These are phyloP conservation scores for Metschnikowia reukaufii DNA, from an alignment of 805 yeast genomes.

Conservation along the genomic window DNA sequence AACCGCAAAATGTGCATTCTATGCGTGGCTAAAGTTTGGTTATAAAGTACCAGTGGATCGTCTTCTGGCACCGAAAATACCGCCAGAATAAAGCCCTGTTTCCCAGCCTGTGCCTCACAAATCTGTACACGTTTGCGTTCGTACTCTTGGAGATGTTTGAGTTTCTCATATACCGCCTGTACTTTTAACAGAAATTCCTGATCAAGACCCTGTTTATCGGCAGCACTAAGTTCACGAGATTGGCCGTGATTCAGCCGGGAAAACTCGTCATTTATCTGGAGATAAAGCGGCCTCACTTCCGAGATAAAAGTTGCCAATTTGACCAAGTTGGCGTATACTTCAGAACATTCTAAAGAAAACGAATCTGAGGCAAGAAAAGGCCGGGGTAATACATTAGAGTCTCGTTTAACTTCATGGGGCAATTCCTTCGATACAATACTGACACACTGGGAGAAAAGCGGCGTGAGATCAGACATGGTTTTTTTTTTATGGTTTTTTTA, in stretches of 20 bases:
- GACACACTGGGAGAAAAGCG: constrained; percentile 48
- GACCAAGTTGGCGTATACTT: constrained; percentile 33
- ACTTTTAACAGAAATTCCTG: constrained; percentile 53
- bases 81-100: constrained; percentile 20
- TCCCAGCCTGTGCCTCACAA: constrained; percentile 13
- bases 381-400: neutral
- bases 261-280: constrained; percentile 25
- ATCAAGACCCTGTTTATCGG: constrained; percentile 56
- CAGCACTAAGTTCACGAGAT: constrained; percentile 33
- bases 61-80: constrained; percentile 34
- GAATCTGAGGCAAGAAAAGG: constrained; percentile 32
- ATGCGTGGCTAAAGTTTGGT: constrained; percentile 40
- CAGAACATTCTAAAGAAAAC: constrained; percentile 40
- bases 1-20: constrained; percentile 51
- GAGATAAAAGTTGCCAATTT: constrained; percentile 33
- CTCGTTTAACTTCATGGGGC: constrained; percentile 8
- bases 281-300: constrained; percentile 36
- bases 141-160: constrained; percentile 50
- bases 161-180: constrained; percentile 51
- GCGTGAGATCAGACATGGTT: constrained; percentile 49
- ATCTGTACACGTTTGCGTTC: constrained; percentile 45
- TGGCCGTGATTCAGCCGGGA: constrained; percentile 5
- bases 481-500: neutral
- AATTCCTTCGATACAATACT: constrained; percentile 41
- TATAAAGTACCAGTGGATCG: constrained; percentile 32